Conservation (phyloP, 176 grass and related monocot genomes). For the Zoysia pacifica region DNA sequence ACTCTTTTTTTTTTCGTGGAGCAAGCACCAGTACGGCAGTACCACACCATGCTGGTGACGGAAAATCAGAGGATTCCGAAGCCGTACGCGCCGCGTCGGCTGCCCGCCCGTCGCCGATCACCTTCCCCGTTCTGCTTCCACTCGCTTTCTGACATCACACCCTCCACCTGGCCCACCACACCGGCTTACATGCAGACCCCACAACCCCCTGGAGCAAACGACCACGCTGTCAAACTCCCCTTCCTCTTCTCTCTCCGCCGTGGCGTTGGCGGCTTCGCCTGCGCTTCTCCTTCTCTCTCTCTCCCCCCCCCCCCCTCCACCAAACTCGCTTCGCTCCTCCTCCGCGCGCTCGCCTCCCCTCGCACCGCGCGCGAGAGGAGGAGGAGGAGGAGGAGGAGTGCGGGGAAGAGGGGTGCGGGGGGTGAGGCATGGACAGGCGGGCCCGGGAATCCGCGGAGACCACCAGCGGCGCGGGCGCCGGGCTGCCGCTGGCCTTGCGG, state of each 20-base stretch:
- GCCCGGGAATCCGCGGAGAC: constrained; percentile 15
- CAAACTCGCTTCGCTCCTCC: neutral
- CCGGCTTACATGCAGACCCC: constrained; percentile 33
- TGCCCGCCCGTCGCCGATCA: constrained; percentile 8
- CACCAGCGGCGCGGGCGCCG: neutral
- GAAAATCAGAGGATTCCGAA: too few relatives aligned
- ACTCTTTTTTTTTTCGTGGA: too few relatives aligned
- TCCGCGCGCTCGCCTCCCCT: constrained; percentile 5
- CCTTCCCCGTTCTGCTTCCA: neutral
- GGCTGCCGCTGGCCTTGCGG: constrained; percentile 73
- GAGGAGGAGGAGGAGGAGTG: neutral
- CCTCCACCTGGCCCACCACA: neutral
- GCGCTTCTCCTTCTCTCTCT: neutral
- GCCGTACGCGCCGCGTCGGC: neutral
- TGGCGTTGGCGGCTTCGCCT: neutral
- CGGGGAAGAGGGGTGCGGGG: too few relatives aligned
- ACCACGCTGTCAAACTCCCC: neutral
- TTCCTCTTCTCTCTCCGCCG: neutral
- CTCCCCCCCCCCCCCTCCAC: constrained; percentile 5
- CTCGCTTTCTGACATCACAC: neutral
- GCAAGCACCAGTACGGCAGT: too few relatives aligned
- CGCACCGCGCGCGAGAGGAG: constrained; percentile 23
- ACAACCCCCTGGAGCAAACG: neutral
- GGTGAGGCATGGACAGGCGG: constrained; percentile 31
- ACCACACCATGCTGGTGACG: too few relatives aligned